Conservation (phyloP, 305 asterid genomes). For the Fraxinus xanthoxyloides region DNA sequence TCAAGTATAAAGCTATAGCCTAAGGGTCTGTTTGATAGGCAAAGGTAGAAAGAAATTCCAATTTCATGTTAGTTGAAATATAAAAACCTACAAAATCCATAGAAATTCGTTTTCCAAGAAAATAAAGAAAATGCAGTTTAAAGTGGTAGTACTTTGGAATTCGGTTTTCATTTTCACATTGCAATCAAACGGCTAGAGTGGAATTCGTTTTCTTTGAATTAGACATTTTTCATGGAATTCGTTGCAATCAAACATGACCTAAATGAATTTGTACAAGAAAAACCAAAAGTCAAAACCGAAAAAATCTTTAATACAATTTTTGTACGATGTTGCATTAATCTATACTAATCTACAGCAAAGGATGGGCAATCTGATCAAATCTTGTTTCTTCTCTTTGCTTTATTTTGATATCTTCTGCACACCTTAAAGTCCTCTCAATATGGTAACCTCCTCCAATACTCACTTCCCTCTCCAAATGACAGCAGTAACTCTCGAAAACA, state of each 20-base stretch:
- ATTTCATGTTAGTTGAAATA: too few species aligned
- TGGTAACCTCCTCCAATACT: constrained; percentile 92
- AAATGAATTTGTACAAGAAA: background rate
- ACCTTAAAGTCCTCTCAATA: constrained; percentile 76
- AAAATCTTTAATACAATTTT: background rate
- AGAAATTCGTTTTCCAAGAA: too few species aligned
- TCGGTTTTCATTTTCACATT: too few species aligned
- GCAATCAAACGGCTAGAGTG: too few species aligned
- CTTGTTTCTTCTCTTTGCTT: constrained; percentile 45
- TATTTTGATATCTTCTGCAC: constrained; percentile 83
- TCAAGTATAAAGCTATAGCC: background rate
- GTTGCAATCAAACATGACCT: too few species aligned
- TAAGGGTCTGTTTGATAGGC: background rate
- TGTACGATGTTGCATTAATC: background rate
- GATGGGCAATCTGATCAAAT: constrained; percentile 47
- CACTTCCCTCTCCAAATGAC: constrained; percentile 94
- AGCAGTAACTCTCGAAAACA: constrained; percentile 82
- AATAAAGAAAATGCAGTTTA: too few species aligned
- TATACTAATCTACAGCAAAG: constrained; percentile 37
- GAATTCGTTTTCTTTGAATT: too few species aligned
- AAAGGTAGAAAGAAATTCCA: too few species aligned
- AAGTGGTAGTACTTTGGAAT: too few species aligned
- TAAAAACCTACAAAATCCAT: too few species aligned
- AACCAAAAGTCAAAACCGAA: constrained; percentile 10
- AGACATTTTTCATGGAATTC: too few species aligned